Conservation (phyloP, 2,329 filamentous ascomycete genomes). For the Pseudogymnoascus sp. region DNA sequence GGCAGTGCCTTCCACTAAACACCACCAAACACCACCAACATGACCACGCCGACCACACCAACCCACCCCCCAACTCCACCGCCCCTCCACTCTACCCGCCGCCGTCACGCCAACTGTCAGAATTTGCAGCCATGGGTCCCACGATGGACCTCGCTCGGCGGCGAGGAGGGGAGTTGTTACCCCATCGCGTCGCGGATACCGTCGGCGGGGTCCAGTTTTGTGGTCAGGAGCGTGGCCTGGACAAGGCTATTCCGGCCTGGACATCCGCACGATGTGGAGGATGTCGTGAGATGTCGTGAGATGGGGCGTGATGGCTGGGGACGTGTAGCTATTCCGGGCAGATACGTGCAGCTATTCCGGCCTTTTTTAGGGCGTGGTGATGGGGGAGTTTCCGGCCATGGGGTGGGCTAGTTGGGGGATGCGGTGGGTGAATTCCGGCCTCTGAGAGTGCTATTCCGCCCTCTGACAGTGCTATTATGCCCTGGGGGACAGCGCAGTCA, state of each 20-base stretch:
- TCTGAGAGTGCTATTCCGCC: not conserved
- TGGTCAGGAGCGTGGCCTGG: not conserved
- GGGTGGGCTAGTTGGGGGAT: too few species aligned
- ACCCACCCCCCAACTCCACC: not conserved
- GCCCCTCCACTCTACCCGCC: not conserved
- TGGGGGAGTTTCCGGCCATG: not conserved
- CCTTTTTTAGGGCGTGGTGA: not conserved
- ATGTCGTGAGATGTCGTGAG: not conserved
- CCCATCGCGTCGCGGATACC: constrained; percentile 6
- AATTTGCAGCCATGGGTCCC: not conserved
- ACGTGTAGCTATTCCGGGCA: not conserved
- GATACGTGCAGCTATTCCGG: not conserved
- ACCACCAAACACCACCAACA: not conserved
- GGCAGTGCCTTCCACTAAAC: not conserved
- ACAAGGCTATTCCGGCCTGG: not conserved
- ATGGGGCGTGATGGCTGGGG: not conserved
- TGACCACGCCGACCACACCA: not conserved
- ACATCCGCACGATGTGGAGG: not conserved
- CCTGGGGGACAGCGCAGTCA: not conserved
- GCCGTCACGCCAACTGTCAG: constrained; percentile 6
- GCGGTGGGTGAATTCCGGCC: too few species aligned
- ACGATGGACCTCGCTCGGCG: not conserved
- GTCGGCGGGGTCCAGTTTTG: constrained; percentile 4
- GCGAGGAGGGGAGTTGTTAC: not conserved
- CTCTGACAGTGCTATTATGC: not conserved